Evolutionary conservation across 2,329 filamentous ascomycete species (phyloP), one percentile per base, ranked within the genome.

Genomic region (Raffaelea ambrosiae): DNA sequence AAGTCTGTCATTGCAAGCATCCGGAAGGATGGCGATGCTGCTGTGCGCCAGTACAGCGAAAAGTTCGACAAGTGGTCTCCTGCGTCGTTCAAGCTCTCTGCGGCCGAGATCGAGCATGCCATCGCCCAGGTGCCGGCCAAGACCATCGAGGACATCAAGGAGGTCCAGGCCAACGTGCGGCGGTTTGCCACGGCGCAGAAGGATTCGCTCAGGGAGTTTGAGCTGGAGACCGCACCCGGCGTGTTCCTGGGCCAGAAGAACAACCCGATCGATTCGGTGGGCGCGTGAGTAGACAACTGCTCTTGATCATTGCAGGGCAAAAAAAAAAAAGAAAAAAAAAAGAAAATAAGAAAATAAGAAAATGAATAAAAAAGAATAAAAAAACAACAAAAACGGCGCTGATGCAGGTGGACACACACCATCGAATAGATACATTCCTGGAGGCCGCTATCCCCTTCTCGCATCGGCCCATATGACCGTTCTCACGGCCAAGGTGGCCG

Each of bases 391-490:
- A 7, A 7, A 29, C 26, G 26, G 7, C 26, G 7, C 7, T 13
- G 13, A 29, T 29, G 26, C 26, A 13, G 26, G 26, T 13, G 7
- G 26, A 11, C 3, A 11, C 16, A 11, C 26, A 31, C n/a, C 3
- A 43, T 8, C 14, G 7, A 9, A 20, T 9, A 48, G 46, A 2
- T 50, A 50, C 41, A 73, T 76, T 38, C 72, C 72, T 1, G 73
- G 72, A 5, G 72, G 73, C 3, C 65, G 73, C 7, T 77, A 77
- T 50, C 71, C 73, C 0, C 63, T 77, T 3, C 68, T 77, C 3
- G 74, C 73, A 2, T 72, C 68, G 8, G 71, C 71, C 3, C 74
- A 77, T 55, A 77, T 76, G 74, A 76, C 73, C 2, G 74, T 77
- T 42, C 56, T 76, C 4, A 77, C 73, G 0, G 73, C 73, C 20